A percentile compares a stretch with the other conserved stretches of the same genome.
Conservation (phyloP, 2,329 filamentous ascomycete genomes). For the Venturia oleaginea region DNA sequence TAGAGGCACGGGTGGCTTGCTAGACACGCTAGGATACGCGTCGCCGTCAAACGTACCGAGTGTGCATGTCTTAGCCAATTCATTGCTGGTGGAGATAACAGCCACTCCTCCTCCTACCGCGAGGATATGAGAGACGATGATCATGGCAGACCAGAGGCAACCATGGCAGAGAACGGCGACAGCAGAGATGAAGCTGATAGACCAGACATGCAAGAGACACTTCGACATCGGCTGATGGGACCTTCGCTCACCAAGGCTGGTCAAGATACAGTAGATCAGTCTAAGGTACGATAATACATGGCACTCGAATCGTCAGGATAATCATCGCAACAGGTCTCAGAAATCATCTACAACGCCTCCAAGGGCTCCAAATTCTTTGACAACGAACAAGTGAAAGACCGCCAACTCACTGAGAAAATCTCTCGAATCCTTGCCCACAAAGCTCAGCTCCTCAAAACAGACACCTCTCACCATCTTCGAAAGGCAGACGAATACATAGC, state of each 20-base stretch:
- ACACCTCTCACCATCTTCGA: constrained; percentile 63
- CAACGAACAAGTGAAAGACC: constrained; percentile 77
- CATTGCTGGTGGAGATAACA: too few species aligned
- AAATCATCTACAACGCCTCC: constrained; percentile 93
- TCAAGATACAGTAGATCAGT: constrained; percentile 87
- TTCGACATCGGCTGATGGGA: constrained; percentile 85
- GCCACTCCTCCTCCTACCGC: neutral
- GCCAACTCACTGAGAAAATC: constrained; percentile 77
- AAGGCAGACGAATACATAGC: constrained; percentile 73
- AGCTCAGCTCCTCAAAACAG: constrained; percentile 58
- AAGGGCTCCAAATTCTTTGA: constrained; percentile 96
- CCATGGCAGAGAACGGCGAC: neutral
- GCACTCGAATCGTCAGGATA: neutral
- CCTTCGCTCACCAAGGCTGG: constrained; percentile 90
- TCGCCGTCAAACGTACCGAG: too few species aligned
- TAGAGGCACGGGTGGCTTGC: neutral
- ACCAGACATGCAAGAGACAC: constrained; percentile 26
- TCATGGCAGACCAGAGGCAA: neutral
- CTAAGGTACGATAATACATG: constrained; percentile 43
- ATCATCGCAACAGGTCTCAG: constrained; percentile 57
- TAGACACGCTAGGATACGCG: neutral
- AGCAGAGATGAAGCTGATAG: neutral
- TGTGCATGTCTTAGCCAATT: neutral
- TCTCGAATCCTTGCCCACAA: constrained; percentile 69
- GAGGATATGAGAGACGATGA: neutral